These are phyloP conservation scores for Paratinospora sagittata DNA, from an alignment of 164 flowering plant genomes.

Conservation along the genomic window DNA sequence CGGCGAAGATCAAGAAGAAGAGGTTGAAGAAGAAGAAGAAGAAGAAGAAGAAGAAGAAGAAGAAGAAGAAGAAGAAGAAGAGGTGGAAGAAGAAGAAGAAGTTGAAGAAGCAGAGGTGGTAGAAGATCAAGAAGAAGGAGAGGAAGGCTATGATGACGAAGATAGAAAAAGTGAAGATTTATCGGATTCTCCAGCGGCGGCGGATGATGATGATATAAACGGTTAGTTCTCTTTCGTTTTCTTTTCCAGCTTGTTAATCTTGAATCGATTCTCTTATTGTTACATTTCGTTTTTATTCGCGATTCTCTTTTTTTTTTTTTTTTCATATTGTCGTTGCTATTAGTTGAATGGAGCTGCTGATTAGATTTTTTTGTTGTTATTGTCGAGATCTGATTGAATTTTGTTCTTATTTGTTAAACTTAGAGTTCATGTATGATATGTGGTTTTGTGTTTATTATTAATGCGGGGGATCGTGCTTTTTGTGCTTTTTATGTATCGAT, in stretches of 20 bases:
- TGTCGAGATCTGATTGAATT: not conserved
- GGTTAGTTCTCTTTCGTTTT: not conserved
- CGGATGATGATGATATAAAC: slow-evolving; percentile 3
- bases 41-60: slow-evolving; percentile 18
- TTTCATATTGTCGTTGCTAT: not conserved
- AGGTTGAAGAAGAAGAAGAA: slow-evolving; percentile 2
- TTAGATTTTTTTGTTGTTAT: not conserved
- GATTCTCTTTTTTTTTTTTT: not conserved
- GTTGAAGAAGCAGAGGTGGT: too few relatives aligned
- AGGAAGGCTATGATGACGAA: slow-evolving; percentile 10
- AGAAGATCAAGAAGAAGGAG: too few relatives aligned
- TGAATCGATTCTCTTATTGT: not conserved
- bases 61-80: slow-evolving; percentile 2
- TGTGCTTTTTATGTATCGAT: not conserved
- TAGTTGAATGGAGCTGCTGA: not conserved
- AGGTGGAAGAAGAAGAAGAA: not conserved
- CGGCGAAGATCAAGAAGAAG: slow-evolving; percentile 5
- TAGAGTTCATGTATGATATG: not conserved
- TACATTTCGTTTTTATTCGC: not conserved
- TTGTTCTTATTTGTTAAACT: not conserved
- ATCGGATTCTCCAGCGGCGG: not conserved
- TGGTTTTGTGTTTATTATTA: not conserved
- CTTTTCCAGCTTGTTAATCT: not conserved
- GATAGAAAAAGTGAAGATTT: slow-evolving; percentile 15
- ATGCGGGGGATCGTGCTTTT: not conserved